These are phyloP conservation scores for Saccharomyces hybrid DNA, from an alignment of 1,139 yeast species.

Conservation along the genomic window DNA sequence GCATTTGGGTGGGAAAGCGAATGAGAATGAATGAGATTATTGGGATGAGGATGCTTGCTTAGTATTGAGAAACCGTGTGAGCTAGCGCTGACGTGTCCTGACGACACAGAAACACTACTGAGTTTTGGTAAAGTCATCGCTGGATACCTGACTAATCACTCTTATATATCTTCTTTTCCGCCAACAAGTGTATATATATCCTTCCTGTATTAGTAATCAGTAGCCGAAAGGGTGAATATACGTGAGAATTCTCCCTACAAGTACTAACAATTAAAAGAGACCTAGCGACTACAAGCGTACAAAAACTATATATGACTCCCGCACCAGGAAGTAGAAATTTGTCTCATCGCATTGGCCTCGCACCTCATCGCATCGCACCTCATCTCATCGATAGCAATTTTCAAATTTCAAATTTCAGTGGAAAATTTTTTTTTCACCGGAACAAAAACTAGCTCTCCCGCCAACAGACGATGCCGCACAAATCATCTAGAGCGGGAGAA, in stretches of 20 bases:
- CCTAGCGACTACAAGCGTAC: neutral
- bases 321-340: neutral
- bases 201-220: neutral
- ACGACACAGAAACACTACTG: neutral
- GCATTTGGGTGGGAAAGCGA: neutral
- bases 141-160: neutral
- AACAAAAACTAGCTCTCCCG: neutral
- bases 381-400: neutral
- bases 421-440: neutral
- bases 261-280: neutral
- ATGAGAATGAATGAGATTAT: neutral
- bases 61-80: neutral
- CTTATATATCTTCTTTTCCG: neutral
- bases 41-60: neutral
- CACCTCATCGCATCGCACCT: constrained; percentile 1
- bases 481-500: neutral
- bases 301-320: neutral
- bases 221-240: neutral
- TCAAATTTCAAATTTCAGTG: neutral
- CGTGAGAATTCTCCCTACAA: neutral
- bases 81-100: neutral
- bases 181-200: neutral
- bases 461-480: neutral
- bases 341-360: neutral
- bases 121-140: neutral